These are phyloP conservation scores for Kwoniella heveanensis DNA, from an alignment of 768 basidiomycete species.

Conservation along the genomic window DNA sequence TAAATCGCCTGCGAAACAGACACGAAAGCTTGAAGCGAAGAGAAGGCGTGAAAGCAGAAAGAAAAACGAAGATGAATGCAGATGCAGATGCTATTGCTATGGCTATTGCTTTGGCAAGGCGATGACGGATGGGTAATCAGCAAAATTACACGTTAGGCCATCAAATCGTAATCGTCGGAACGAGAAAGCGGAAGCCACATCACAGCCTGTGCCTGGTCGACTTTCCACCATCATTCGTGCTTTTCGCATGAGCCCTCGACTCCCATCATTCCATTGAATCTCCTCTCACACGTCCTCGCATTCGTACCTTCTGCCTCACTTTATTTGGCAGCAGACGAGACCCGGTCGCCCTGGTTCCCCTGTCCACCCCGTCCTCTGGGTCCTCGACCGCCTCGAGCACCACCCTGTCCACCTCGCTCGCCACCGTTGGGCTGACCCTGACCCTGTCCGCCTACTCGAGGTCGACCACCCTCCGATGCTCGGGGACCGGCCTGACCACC, in stretches of 20 bases:
- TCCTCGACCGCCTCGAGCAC: constrained; percentile 13
- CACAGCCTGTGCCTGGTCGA: no score
- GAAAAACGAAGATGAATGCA: no score
- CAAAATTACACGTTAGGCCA: background rate
- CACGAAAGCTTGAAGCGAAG: no score
- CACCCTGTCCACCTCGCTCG: constrained; percentile 19
- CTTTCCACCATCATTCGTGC: no score
- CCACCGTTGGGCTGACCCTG: constrained; percentile 33
- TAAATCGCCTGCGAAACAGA: no score
- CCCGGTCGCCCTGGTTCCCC: constrained; percentile 17
- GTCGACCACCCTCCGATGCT: constrained; percentile 17
- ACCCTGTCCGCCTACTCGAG: constrained; percentile 25
- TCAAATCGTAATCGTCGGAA: no score
- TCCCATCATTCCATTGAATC: background rate
- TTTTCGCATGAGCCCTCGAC: background rate
- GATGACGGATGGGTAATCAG: background rate
- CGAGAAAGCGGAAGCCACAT: no score
- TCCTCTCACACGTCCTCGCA: background rate
- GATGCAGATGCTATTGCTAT: no score
- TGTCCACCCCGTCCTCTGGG: constrained; percentile 19
- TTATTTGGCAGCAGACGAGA: background rate
- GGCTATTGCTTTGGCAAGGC: no score
- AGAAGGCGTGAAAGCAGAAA: no score
- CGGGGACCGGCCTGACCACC: constrained; percentile 9
- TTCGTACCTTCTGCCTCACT: background rate